Conservation (phyloP, 768 basidiomycete genomes). For the Cystobasidium tubakii region DNA sequence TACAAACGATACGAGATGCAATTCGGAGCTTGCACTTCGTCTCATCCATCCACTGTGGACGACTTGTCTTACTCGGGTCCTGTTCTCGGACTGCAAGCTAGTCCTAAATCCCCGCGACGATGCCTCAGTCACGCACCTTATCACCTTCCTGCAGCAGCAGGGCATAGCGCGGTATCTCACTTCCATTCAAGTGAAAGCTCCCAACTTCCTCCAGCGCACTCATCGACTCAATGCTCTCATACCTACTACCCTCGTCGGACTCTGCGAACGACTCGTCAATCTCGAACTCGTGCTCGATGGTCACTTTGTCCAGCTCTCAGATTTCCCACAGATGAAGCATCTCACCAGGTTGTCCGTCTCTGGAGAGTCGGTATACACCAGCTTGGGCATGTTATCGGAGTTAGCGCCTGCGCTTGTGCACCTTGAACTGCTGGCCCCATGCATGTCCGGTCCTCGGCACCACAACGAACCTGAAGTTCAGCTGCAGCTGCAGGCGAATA, state of each 20-base stretch:
- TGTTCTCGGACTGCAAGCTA: slow-evolving; percentile 18
- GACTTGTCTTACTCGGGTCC: background rate
- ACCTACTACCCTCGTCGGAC: background rate
- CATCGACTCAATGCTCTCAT: background rate
- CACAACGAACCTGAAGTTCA: background rate
- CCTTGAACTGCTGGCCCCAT: slow-evolving; percentile 17
- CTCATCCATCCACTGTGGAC: slow-evolving; percentile 32
- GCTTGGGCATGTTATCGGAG: background rate
- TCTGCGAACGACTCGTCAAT: background rate
- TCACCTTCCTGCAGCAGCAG: slow-evolving; percentile 1
- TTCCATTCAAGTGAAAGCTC: slow-evolving; percentile 12
- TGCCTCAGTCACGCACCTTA: slow-evolving; percentile 3
- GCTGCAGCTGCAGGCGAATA: background rate
- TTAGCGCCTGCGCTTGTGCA: slow-evolving; percentile 5
- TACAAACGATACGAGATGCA: background rate
- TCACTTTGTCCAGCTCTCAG: slow-evolving; percentile 16
- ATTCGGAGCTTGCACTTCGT: slow-evolving; percentile 3
- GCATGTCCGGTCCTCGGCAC: slow-evolving; percentile 2
- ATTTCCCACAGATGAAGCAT: slow-evolving; percentile 16
- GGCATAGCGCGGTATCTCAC: slow-evolving; percentile 13
- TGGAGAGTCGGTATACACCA: slow-evolving; percentile 19
- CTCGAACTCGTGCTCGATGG: slow-evolving; percentile 29
- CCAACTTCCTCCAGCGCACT: slow-evolving; percentile 32
- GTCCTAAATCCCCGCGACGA: slow-evolving; percentile 19
- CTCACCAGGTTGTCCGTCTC: background rate